Conservation (phyloP, 2,329 filamentous ascomycete genomes). For the Samsoniella hepiali region DNA sequence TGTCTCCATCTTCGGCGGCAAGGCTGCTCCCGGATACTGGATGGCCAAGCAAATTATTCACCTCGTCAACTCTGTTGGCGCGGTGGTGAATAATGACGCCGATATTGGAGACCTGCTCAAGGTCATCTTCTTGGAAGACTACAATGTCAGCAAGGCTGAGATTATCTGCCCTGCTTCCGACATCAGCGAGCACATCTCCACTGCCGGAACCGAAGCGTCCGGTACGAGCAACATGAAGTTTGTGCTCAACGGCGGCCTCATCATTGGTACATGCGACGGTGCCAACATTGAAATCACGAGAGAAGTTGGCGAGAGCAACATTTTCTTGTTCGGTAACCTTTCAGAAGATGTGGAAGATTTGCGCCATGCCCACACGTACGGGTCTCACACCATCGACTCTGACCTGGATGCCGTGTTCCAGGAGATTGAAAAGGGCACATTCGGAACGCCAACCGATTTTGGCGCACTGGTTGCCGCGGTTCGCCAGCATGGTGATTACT, state of each 20-base stretch:
- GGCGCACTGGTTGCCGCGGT: slow-evolving; percentile 80
- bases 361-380: slow-evolving; percentile 84
- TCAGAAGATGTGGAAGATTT: slow-evolving; percentile 96
- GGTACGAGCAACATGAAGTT: slow-evolving; percentile 99
- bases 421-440: slow-evolving; percentile 73
- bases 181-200: slow-evolving; percentile 97
- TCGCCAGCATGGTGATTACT: slow-evolving; percentile 92
- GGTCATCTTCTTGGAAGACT: slow-evolving; percentile 95
- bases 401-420: slow-evolving; percentile 79
- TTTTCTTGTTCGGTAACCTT: slow-evolving; percentile 96
- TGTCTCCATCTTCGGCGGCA: slow-evolving; percentile 95
- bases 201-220: slow-evolving; percentile 84
- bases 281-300: slow-evolving; percentile 98
- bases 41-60: slow-evolving; percentile 99
- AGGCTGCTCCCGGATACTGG: slow-evolving; percentile 98
- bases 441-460: slow-evolving; percentile 78
- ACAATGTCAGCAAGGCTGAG: slow-evolving; percentile 99
- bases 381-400: slow-evolving; percentile 71
- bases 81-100: slow-evolving; percentile 85
- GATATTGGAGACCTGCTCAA: slow-evolving; percentile 94
- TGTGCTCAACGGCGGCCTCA: slow-evolving; percentile 91
- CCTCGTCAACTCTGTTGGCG: slow-evolving; percentile 86
- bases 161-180: slow-evolving; percentile 94
- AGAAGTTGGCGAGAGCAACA: slow-evolving; percentile 93
- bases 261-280: slow-evolving; percentile 97